Evolutionary conservation across 352 stramenopile species (phyloP).

Genomic region (Phytophthora parvispora): DNA sequence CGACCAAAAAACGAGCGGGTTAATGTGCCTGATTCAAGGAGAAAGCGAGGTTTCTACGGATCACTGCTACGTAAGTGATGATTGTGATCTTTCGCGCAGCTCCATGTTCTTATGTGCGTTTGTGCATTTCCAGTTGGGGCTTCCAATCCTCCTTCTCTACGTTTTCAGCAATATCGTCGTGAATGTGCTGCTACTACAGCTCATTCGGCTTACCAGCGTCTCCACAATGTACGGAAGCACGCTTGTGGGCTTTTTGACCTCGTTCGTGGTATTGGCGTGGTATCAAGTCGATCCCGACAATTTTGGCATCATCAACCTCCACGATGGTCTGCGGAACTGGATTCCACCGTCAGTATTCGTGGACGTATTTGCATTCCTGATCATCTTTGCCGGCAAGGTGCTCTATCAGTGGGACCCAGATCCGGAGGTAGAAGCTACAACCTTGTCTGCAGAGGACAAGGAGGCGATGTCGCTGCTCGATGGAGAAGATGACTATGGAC

Average conservation of each 20-base stretch:
- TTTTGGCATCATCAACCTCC: conserved; percentile 68
- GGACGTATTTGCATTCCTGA: conserved; percentile 77
- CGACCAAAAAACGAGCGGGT: conserved; percentile 83
- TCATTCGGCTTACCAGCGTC: conserved; percentile 83
- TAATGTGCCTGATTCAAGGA: conserved; percentile 85
- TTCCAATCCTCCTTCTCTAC: conserved; percentile 78
- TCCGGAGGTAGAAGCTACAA: conserved; percentile 83
- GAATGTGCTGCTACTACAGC: conserved; percentile 76
- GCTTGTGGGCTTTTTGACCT: conserved; percentile 75
- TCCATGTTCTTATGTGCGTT: background rate
- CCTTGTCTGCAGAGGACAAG: conserved; percentile 87
- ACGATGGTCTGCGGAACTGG: conserved; percentile 73
- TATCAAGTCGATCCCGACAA: conserved; percentile 82
- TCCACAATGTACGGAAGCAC: conserved; percentile 84
- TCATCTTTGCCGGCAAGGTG: conserved; percentile 74
- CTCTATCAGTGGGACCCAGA: conserved; percentile 88
- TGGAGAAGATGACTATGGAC: conserved; percentile 74
- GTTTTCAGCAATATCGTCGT: conserved; percentile 84
- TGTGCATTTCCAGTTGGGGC: conserved; percentile 60
- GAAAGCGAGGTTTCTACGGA: conserved; percentile 74
- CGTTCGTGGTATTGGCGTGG: conserved; percentile 78
- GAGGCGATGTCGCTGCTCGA: conserved; percentile 81
- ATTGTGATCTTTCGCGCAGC: background rate
- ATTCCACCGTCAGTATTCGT: conserved; percentile 78
- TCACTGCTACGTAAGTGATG: conserved; percentile 72